These are phyloP conservation scores for Cicer arietinum DNA, from an alignment of 306 rosid genomes.

Conservation along the genomic window DNA sequence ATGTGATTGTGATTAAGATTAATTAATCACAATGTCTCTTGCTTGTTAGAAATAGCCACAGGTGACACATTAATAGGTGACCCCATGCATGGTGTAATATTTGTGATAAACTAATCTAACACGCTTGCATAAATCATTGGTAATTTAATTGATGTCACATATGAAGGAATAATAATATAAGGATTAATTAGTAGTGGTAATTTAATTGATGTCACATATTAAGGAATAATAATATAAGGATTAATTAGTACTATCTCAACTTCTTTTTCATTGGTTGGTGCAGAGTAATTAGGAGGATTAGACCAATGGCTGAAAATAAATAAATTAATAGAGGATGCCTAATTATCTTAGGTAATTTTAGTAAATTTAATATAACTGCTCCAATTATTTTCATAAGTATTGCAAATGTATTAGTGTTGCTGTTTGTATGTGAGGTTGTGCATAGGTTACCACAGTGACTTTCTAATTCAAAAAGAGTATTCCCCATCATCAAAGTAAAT, in stretches of 20 bases:
- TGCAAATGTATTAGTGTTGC: background rate
- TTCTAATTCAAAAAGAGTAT: too few relatives aligned
- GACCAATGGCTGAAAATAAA: too few relatives aligned
- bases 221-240: background rate
- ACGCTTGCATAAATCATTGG: conserved; percentile 15
- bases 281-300: too few relatives aligned
- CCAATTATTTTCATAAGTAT: background rate
- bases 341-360: background rate
- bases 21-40: conserved; percentile 9
- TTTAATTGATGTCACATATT: background rate
- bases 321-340: background rate
- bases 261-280: background rate
- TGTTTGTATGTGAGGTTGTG: background rate
- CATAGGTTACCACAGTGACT: too few relatives aligned
- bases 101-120: conserved; percentile 11
- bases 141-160: conserved; percentile 10
- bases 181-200: background rate
- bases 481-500: too few relatives aligned
- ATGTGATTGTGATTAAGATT: conserved; percentile 20
- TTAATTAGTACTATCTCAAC: background rate
- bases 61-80: conserved; percentile 31
- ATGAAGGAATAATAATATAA: background rate
- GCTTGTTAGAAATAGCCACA: background rate
- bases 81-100: conserved; percentile 8
- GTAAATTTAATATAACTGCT: background rate